Percentiles rank a stretch among this genome's conserved stretches.
phyloP scores from a whole-genome alignment of 805 yeast species.

The fission yeast (Schizosaccharomyces pombe) region ASM294v3 CU329670.1:5542501-5543000 shows the following conservation, averaged over 20 bases:
- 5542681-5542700: background rate
- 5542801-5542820: no score
- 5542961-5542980: no score
- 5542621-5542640: background rate
- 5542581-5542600: background rate
- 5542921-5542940: no score
- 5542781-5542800: no score
- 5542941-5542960: no score
- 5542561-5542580: background rate
- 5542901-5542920: no score
- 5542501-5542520: background rate
- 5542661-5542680: background rate
- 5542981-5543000: no score
- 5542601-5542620: background rate
- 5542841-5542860: no score
- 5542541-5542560: background rate
- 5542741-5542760: background rate
- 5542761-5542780: background rate
- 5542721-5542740: background rate
- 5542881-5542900: no score
- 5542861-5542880: no score
- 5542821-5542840: no score
- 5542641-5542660: background rate
- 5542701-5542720: background rate
- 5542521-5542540: background rate